Conservation (phyloP, 805 yeast genomes). For the Starmerella sp. region DNA sequence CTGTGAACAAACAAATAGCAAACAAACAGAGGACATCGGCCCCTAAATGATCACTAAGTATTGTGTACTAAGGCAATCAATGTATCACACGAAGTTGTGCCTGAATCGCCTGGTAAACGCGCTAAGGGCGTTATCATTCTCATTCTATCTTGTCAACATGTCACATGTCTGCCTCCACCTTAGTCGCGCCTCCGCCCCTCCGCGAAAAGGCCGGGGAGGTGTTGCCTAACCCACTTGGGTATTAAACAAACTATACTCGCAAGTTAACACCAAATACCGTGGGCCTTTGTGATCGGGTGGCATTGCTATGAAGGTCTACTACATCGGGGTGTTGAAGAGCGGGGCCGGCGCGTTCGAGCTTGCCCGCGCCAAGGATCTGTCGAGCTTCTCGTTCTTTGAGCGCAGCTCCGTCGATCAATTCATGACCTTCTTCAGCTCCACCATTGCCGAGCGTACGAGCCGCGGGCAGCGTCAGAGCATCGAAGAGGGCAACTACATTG, state of each 20-base stretch:
- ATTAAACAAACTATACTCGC: background rate
- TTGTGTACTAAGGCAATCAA: no score
- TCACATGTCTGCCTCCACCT: background rate
- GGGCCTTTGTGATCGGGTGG: background rate
- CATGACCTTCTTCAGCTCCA: slow-evolving; percentile 86
- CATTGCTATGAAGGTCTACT: slow-evolving; percentile 67
- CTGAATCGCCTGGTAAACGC: no score
- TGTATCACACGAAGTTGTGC: no score
- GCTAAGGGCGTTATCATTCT: background rate
- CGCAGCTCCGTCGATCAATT: slow-evolving; percentile 74
- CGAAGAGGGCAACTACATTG: slow-evolving; percentile 82
- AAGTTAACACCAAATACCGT: background rate
- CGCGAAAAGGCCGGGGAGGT: background rate
- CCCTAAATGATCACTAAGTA: no score
- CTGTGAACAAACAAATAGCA: no score
- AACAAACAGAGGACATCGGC: no score
- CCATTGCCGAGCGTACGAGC: slow-evolving; percentile 77
- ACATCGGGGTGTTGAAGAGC: slow-evolving; percentile 74
- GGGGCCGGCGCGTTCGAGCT: slow-evolving; percentile 57
- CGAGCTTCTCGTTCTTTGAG: slow-evolving; percentile 84
- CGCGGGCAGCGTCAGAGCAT: slow-evolving; percentile 89
- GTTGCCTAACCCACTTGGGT: slow-evolving; percentile 3
- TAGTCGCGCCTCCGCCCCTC: background rate
- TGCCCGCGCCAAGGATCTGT: slow-evolving; percentile 66
- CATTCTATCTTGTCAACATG: background rate